These are phyloP conservation scores for Volutella citrinella DNA, from an alignment of 2,329 filamentous ascomycete species.

Conservation along the genomic window DNA sequence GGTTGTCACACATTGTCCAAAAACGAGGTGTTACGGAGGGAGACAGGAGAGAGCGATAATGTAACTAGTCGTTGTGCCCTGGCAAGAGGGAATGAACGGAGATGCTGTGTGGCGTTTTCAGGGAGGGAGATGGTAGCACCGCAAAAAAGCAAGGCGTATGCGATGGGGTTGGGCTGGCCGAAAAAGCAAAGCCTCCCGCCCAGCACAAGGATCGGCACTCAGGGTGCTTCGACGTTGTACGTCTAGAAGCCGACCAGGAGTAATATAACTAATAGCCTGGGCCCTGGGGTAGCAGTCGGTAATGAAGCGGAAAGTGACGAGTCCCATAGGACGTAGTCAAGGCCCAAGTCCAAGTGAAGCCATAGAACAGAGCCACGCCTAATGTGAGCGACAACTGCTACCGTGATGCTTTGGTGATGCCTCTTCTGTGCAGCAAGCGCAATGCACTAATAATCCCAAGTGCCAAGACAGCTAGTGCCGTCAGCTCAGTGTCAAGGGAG, in stretches of 20 bases:
- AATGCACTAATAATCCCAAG: too few species aligned
- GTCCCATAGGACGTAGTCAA: neutral
- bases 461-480: too few species aligned
- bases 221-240: too few species aligned
- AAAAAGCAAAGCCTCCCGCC: slow-evolving; percentile 10
- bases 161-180: slow-evolving; percentile 12
- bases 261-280: neutral
- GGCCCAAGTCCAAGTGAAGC: neutral
- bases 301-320: neutral
- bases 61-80: too few species aligned
- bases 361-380: too few species aligned
- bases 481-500: too few species aligned
- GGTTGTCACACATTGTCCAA: slow-evolving; percentile 22
- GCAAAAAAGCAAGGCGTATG: slow-evolving; percentile 24
- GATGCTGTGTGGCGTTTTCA: slow-evolving; percentile 20
- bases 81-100: slow-evolving; percentile 27
- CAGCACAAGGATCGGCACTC: slow-evolving; percentile 21
- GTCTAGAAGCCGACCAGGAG: neutral
- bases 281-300: too few species aligned
- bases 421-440: too few species aligned
- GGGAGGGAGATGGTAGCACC: slow-evolving; percentile 22
- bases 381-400: too few species aligned
- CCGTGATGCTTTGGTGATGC: too few species aligned
- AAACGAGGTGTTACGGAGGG: slow-evolving; percentile 17
- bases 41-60: slow-evolving; percentile 17